A percentile compares a stretch with the other conserved stretches of the same genome.
Conservation (phyloP, 352 stramenopile genomes). For the Phytopythium litorale region DNA sequence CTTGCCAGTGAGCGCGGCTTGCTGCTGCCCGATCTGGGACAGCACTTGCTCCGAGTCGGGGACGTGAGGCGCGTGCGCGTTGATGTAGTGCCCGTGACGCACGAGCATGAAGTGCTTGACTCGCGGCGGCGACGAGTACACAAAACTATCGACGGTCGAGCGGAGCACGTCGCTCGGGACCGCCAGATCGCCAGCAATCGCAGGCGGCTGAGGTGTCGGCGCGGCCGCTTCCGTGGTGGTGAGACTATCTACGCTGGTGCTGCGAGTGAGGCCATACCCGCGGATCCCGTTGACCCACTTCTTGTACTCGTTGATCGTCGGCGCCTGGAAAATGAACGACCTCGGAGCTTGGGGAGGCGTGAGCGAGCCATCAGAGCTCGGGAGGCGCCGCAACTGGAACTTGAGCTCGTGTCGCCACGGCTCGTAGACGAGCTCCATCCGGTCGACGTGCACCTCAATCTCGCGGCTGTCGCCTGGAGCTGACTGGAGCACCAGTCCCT, state of each 20-base stretch:
- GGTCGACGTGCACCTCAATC: slow-evolving; percentile 28
- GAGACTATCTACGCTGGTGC: slow-evolving; percentile 5
- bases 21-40: slow-evolving; percentile 72
- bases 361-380: not conserved
- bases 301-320: slow-evolving; percentile 21
- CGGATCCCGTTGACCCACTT: slow-evolving; percentile 35
- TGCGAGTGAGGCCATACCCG: slow-evolving; percentile 8
- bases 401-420: slow-evolving; percentile 28
- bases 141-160: slow-evolving; percentile 29
- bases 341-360: not conserved
- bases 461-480: slow-evolving; percentile 30
- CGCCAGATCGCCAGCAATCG: not conserved
- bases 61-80: slow-evolving; percentile 56
- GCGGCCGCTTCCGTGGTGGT: not conserved
- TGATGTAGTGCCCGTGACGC: slow-evolving; percentile 81
- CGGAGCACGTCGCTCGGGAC: not conserved
- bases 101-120: slow-evolving; percentile 75
- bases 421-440: slow-evolving; percentile 36
- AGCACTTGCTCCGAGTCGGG: slow-evolving; percentile 69
- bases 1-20: slow-evolving; percentile 66
- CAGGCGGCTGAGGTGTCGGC: not conserved
- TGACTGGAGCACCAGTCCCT: slow-evolving; percentile 32
- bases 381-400: slow-evolving; percentile 31
- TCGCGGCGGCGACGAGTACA: slow-evolving; percentile 50
- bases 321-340: slow-evolving; percentile 36